phyloP scores from a whole-genome alignment of 768 basidiomycete genomes.

The Paxillus involutus region DNA sequence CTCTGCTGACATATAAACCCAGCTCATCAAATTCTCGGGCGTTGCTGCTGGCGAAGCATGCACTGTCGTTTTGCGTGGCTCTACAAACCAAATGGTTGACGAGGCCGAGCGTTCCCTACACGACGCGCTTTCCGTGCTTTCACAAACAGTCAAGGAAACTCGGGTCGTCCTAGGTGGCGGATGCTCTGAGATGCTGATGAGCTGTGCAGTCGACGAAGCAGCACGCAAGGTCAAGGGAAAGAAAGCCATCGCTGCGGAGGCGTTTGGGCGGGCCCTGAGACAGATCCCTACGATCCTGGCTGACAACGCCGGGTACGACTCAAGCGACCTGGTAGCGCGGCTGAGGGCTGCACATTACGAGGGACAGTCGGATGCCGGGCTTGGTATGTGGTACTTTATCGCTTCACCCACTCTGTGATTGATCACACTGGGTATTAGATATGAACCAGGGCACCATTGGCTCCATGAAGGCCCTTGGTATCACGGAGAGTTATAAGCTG shows the following conservation, averaged over 20 bases:
- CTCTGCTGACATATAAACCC: conserved; percentile 1
- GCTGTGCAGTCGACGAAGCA: conserved; percentile 87
- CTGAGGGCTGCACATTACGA: conserved; percentile 94
- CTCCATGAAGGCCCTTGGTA: conserved; percentile 84
- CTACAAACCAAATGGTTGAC: conserved; percentile 98
- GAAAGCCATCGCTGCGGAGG: conserved; percentile 93
- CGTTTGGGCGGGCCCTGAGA: conserved; percentile 83
- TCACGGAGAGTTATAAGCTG: conserved; percentile 97
- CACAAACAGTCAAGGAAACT: conserved; percentile 97
- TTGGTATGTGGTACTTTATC: conserved; percentile 55
- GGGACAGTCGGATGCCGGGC: conserved; percentile 80
- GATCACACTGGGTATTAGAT: conserved; percentile 45
- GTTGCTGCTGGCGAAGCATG: conserved; percentile 98
- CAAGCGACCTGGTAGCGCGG: conserved; percentile 89
- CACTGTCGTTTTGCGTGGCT: conserved; percentile 95
- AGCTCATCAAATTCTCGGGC: conserved; percentile 99
- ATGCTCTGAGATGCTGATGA: conserved; percentile 98
- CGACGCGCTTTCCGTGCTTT: conserved; percentile 95
- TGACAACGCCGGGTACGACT: conserved; percentile 97
- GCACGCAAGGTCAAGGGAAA: conserved; percentile 87
- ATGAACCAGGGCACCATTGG: conserved; percentile 86
- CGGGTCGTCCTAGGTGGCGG: conserved; percentile 93
- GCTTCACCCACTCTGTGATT: background rate
- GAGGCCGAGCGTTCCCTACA: conserved; percentile 98
- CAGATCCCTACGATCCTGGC: conserved; percentile 97